Evolutionary conservation across 164 flowering plant species (phyloP), one percentile per base, ranked within the genome.

Genomic region (Cinnamomum chago): DNA sequence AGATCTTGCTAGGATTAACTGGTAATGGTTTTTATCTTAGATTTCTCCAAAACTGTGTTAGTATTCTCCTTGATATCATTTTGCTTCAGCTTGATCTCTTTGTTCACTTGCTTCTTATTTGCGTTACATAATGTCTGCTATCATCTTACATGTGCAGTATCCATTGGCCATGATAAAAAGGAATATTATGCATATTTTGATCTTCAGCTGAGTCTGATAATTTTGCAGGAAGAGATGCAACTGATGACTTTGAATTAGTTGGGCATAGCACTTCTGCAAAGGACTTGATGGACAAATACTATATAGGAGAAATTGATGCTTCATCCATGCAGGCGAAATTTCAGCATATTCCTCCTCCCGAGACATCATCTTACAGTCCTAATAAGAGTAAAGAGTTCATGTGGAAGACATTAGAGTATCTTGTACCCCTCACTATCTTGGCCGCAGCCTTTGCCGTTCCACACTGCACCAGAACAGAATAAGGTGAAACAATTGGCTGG

Each of bases 221-320:
- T 62, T 50, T 77, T 86, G 73, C 83, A 92, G 98, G 94, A 58
- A 95, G 92, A 82, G 99, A 95, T 83, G 99, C 97, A 71, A 88
- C 94, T 10, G 83, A 83, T 79, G 97, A 95, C 80, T 95, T 91
- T 76, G 97, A 91, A 80, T 97, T 91, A 85, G 91, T 90, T 50
- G 98, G 98, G 0, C 99, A 95, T 86, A 92, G 95, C 62, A 89
- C 90, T 70, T 65, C 84, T 55, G 97, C 99, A 0, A 84, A 90
- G 74, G 94, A 95, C 0, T 81, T 86, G 92, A 82, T 95, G 95
- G 85, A 85, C 7, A 77, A 88, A 62, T 95, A 90, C 75, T 89
- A 70, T 77, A 86, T 95, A 67, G 99, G 99, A 0, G 86, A 88
- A 68, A 84, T 95, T 67, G 99, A 95, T 81, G 28, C 80, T 27